Evolutionary conservation across 2,329 filamentous ascomycete genomes (phyloP).

Genomic region (Exophiala dermatitidis): DNA sequence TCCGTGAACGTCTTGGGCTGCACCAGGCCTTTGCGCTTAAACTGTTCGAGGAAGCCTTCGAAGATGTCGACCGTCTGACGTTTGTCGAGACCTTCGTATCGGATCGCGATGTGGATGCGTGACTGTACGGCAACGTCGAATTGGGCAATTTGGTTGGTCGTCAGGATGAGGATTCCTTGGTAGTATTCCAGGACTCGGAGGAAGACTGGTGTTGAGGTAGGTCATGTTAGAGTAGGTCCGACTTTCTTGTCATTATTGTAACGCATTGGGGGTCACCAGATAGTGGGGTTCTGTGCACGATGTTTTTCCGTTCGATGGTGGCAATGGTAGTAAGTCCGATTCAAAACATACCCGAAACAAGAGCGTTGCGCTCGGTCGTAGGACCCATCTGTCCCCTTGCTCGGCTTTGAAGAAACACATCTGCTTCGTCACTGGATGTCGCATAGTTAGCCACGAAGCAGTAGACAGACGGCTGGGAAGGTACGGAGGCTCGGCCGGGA

Average conservation of each 20-base stretch:
- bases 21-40: constrained; percentile 5
- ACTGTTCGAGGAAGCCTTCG: neutral
- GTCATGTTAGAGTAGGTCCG: too few relatives aligned
- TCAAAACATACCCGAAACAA: constrained; percentile 14
- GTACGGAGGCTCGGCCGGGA: neutral
- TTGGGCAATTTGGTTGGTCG: constrained; percentile 27
- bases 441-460: too few relatives aligned
- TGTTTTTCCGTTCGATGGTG: too few relatives aligned
- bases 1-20: constrained; percentile 8
- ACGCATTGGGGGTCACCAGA: neutral
- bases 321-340: neutral
- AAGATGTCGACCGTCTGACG: neutral
- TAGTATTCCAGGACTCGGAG: constrained; percentile 27
- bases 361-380: constrained; percentile 23
- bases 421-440: constrained; percentile 12
- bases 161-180: constrained; percentile 26
- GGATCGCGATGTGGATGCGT: constrained; percentile 28
- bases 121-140: constrained; percentile 30
- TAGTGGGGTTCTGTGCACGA: neutral
- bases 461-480: neutral
- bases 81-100: constrained; percentile 19
- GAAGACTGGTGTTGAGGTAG: constrained; percentile 12
- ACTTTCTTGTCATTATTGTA: too few relatives aligned
- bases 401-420: constrained; percentile 15
- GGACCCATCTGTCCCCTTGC: constrained; percentile 6